Evolutionary conservation across 2,329 filamentous ascomycete genomes (phyloP), one percentile per base, ranked within the genome.

Genomic region (Tolypocladium endophyticum): DNA sequence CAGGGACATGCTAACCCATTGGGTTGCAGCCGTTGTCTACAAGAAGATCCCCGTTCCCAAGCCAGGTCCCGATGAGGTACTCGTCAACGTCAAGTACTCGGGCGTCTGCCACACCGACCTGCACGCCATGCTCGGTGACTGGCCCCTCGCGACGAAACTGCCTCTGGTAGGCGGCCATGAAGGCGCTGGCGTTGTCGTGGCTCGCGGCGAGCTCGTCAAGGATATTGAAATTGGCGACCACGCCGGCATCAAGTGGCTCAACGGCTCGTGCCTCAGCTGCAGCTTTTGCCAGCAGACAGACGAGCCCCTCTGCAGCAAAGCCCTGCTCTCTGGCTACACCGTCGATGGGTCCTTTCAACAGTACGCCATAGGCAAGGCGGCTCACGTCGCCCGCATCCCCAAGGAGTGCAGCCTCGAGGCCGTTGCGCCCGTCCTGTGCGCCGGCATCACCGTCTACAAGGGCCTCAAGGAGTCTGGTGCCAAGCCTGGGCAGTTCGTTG

Each of bases 321-420:
- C 89, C 33, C 77, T 82, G 41, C 83, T 96, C 47, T 95, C 91
- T 0, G 93, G 93, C 60, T 96, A 95, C 82, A 95, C 90, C 5
- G 91, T 96, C 71, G 90, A 96, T 72, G 92, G 92, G 38, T 87
- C 87, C 50, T 97, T 97, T 83, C 92, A 97, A 79, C 87, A 96
- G 79, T 97, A 96, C 78, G 85, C 84, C 73, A 84, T 96, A 66
- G 92, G 87, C 66, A 95, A 96, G 75, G 92, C 91, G 20, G 85
- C 88, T 23, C 90, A 96, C 74, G 86, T 94, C 20, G 90, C 91
- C 35, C 86, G 87, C 66, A 87, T 97, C 64, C 89, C 89, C 65
- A 88, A 92, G 74, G 84, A 88, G 20, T 83, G 87, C 63, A 79
- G 85, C 61, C 85, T 96, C 53, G 91, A 92, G 70, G 85, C 85